Evolutionary conservation across 306 rosid genomes (phyloP), one percentile per base, ranked within the genome.

Genomic region (Cucurbita ficifolia): DNA sequence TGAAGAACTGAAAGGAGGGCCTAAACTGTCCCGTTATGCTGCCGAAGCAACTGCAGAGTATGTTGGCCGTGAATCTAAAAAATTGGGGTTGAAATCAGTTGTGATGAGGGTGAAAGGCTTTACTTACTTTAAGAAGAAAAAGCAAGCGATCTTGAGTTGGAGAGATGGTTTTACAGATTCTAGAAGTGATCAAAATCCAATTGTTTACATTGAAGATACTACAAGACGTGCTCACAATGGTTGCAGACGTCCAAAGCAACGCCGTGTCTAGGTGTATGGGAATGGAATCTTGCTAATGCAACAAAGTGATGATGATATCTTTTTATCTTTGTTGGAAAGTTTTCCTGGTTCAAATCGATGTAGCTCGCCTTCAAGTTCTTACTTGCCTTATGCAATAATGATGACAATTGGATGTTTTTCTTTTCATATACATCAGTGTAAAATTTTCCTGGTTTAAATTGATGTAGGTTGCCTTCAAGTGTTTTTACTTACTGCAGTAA

Each of bases 21-120:
- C 88, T 54, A 91, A 84, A 76, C 75, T 74, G 63, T 83, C 92
- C 8, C 81, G 85, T 70, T 92, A 84, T 73, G 86, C 94, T 77
- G 89, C 90, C 43, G 92, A 92, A 72, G 92, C 96, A 61, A 85
- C 85, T 10, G 84, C 96, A 8, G 92, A 92, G 81, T 86, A 87
- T 54, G 92, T 87, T 19, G 96, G 97, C 55, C 79, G 97, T 48
- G 84, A 81, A 82, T 72, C 87, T 3, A 82, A 87, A 80, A 79
- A 54, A 49, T 62, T 86, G 76, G 97, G 94, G 53, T 72, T 92
- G 79, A 87, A 83, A 76, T 86, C 96, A 56, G 90, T 87, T 77
- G 91, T 89, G 48, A 79, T 92, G 88, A 87, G 83, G 79, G 96
- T 92, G 75, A 92, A 87, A 2, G 96, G 94, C 51, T 88, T 82